phyloP scores from a whole-genome alignment of 352 stramenopile genomes.

The Pythium grandisporangium region DNA sequence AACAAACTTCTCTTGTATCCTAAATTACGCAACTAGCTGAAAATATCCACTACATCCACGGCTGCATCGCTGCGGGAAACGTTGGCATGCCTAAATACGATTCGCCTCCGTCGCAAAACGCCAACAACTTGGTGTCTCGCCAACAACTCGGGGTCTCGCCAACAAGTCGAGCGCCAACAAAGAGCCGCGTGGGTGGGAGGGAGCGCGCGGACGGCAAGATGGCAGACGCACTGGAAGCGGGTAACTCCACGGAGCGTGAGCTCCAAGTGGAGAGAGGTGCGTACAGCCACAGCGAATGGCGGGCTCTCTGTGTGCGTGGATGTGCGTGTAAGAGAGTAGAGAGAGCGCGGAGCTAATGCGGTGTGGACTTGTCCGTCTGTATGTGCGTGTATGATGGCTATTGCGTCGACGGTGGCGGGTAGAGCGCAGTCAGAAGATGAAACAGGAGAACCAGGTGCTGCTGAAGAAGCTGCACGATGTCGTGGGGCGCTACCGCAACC shows the following conservation, averaged over 20 bases:
- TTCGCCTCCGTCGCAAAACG: background rate
- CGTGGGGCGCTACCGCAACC: slow-evolving; percentile 33
- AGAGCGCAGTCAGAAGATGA: slow-evolving; percentile 25
- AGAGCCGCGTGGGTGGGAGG: too few relatives aligned
- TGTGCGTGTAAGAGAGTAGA: background rate
- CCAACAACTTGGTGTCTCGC: slow-evolving; percentile 7
- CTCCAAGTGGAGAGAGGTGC: slow-evolving; percentile 13
- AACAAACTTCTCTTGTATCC: too few relatives aligned
- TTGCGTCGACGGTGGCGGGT: background rate
- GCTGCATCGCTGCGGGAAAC: too few relatives aligned
- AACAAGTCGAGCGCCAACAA: too few relatives aligned
- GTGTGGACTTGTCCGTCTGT: background rate
- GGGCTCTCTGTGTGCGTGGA: too few relatives aligned
- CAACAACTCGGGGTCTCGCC: too few relatives aligned
- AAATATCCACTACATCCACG: too few relatives aligned
- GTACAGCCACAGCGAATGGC: background rate
- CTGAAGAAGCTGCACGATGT: slow-evolving; percentile 48
- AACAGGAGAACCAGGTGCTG: slow-evolving; percentile 48
- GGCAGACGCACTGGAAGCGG: slow-evolving; percentile 9
- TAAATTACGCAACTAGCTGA: too few relatives aligned
- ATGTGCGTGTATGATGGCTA: background rate
- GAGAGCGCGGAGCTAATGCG: background rate
- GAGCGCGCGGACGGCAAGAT: too few relatives aligned
- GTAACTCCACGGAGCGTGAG: too few relatives aligned
- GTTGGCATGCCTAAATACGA: too few relatives aligned